phyloP scores from a whole-genome alignment of 768 basidiomycete genomes.

The Kwoniella pini region DNA sequence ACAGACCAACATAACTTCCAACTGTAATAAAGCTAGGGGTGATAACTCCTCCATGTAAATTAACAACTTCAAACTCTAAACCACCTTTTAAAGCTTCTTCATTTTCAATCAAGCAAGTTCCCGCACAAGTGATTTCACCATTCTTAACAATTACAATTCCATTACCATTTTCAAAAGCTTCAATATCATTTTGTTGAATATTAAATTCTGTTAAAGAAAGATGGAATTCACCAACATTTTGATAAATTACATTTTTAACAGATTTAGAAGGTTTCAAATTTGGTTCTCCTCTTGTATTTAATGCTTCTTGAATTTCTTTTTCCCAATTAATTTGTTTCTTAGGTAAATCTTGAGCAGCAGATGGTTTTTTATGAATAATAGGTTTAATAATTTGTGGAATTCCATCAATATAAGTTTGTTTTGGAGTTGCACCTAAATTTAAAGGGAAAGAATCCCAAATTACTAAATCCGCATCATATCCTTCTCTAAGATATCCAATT shows the following conservation, averaged over 20 bases:
- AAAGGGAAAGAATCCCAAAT: constrained; percentile 68
- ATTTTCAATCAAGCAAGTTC: constrained; percentile 25
- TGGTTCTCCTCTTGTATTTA: constrained; percentile 72
- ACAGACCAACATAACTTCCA: constrained; percentile 68
- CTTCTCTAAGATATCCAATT: constrained; percentile 68
- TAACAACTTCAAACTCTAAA: constrained; percentile 57
- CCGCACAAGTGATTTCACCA: constrained; percentile 64
- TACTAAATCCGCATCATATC: constrained; percentile 75
- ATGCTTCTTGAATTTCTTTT: constrained; percentile 64
- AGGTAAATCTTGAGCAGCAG: constrained; percentile 58
- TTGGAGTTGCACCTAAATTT: constrained; percentile 72
- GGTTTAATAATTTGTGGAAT: constrained; percentile 63
- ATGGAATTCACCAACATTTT: constrained; percentile 64
- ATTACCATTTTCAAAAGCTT: constrained; percentile 35
- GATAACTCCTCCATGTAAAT: constrained; percentile 65
- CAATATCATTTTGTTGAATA: constrained; percentile 12
- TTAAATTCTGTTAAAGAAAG: neutral
- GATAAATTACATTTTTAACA: constrained; percentile 62
- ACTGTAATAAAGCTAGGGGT: constrained; percentile 68
- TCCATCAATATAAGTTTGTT: constrained; percentile 83
- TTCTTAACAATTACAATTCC: constrained; percentile 58
- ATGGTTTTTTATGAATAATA: constrained; percentile 61
- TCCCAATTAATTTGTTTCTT: constrained; percentile 65
- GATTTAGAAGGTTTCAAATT: constrained; percentile 61
- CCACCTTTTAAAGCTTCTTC: constrained; percentile 12